phyloP scores from a whole-genome alignment of 352 stramenopile genomes.

The Pythium periplocum region DNA sequence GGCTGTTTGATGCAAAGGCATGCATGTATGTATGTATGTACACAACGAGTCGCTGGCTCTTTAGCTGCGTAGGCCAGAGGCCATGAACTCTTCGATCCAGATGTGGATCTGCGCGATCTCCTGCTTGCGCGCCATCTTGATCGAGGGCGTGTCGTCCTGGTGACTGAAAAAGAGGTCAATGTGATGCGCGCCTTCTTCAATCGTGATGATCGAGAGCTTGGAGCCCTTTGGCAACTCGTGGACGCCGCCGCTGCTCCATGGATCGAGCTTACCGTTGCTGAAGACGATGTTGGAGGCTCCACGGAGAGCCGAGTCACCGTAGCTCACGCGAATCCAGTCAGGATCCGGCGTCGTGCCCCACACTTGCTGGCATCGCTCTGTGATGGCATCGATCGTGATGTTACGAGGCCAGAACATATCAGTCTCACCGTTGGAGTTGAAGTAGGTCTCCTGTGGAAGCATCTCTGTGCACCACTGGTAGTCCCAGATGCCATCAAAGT shows the following conservation, averaged over 20 bases:
- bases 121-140: constrained; percentile 58
- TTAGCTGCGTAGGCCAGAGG: background rate
- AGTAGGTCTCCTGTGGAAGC: constrained; percentile 86
- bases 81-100: constrained; percentile 81
- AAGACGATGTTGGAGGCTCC: constrained; percentile 93
- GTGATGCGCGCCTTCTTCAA: constrained; percentile 84
- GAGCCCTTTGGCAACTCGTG: constrained; percentile 40
- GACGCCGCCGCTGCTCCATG: constrained; percentile 90
- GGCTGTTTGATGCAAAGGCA: too few relatives aligned
- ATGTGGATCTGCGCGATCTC: constrained; percentile 76
- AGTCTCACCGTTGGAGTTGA: constrained; percentile 77
- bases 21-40: too few relatives aligned
- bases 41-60: too few relatives aligned
- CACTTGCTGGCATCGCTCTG: constrained; percentile 47
- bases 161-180: constrained; percentile 92
- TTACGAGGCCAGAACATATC: constrained; percentile 91
- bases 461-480: constrained; percentile 93
- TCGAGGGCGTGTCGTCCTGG: constrained; percentile 74
- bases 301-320: constrained; percentile 55
- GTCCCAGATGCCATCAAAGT: constrained; percentile 88
- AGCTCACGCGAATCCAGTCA: constrained; percentile 71
- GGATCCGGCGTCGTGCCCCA: constrained; percentile 69
- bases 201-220: constrained; percentile 60
- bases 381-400: constrained; percentile 56
- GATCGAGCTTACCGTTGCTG: constrained; percentile 92